Evolutionary conservation across 352 stramenopile species (phyloP).

Genomic region (Phytopythium helicoides): DNA sequence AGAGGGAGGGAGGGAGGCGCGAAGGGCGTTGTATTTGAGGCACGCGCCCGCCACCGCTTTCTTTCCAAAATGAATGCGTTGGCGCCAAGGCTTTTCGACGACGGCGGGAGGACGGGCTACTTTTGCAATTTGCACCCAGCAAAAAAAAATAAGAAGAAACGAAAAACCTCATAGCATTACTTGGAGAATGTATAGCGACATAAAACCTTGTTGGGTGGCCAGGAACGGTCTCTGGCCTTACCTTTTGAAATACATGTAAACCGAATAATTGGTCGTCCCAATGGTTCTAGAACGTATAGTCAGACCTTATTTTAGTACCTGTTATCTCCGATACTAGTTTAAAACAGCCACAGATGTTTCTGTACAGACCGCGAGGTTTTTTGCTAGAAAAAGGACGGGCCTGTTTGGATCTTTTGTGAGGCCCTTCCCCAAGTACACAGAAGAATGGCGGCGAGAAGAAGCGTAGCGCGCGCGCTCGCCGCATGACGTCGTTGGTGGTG

Average conservation of each 20-base stretch:
- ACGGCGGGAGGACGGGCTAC: slow-evolving; percentile 17
- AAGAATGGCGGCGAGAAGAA: no score
- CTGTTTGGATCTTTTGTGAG: no score
- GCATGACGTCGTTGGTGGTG: no score
- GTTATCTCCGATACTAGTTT: no score
- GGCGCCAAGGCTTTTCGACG: not conserved
- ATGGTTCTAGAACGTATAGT: no score
- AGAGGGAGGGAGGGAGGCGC: no score
- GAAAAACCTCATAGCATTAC: slow-evolving; percentile 27
- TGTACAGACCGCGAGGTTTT: not conserved
- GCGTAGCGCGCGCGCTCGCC: no score
- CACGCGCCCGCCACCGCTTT: slow-evolving; percentile 36
- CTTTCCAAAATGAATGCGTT: slow-evolving; percentile 52
- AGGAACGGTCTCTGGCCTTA: slow-evolving; percentile 2
- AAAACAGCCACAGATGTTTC: no score
- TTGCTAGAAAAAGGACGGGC: slow-evolving; percentile 3
- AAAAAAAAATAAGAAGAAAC: slow-evolving; percentile 35
- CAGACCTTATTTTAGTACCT: no score
- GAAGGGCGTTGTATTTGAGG: slow-evolving; percentile 29
- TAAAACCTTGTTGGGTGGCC: slow-evolving; percentile 4
- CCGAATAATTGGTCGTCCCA: no score
- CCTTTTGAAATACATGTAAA: not conserved
- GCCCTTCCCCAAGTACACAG: no score
- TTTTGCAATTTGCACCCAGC: slow-evolving; percentile 16
- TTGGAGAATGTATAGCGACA: not conserved